Conservation (phyloP, 2,329 filamentous ascomycete genomes). For the Aspergillus aculeatus region DNA sequence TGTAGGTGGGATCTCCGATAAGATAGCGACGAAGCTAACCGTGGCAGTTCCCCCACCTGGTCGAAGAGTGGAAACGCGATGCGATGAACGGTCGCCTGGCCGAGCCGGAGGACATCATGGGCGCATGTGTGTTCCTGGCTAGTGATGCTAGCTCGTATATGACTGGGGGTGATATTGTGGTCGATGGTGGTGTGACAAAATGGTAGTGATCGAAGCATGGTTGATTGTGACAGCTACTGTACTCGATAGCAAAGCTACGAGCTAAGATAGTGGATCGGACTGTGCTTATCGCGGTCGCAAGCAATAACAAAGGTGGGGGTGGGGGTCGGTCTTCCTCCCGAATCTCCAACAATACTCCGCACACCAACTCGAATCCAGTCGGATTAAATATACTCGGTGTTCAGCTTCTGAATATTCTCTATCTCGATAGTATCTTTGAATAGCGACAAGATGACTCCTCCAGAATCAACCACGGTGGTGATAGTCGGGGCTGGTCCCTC, state of each 20-base stretch:
- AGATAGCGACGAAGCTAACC: conserved; percentile 1
- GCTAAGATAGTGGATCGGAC: too few species aligned
- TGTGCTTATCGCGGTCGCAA: not conserved
- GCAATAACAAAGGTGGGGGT: conserved; percentile 13
- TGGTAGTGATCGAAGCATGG: conserved; percentile 29
- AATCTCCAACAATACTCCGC: not conserved
- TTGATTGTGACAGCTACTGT: too few species aligned
- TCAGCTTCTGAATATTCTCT: not conserved
- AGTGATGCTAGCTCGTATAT: conserved; percentile 50
- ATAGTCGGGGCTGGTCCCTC: conserved; percentile 47
- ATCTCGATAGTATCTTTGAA: not conserved
- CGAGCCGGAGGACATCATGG: conserved; percentile 52
- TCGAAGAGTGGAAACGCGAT: conserved; percentile 52
- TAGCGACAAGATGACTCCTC: not conserved
- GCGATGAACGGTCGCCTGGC: conserved; percentile 51
- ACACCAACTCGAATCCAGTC: too few species aligned
- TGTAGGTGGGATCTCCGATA: conserved; percentile 18
- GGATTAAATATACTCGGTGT: not conserved
- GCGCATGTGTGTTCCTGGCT: conserved; percentile 50
- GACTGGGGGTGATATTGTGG: conserved; percentile 47
- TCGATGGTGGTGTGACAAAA: conserved; percentile 46
- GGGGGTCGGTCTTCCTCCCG: not conserved
- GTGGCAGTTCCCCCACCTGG: conserved; percentile 45
- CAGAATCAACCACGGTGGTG: conserved; percentile 29
- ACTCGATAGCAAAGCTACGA: too few species aligned